A percentile compares a stretch with the other conserved stretches of the same genome.
Conservation (phyloP, 2,329 filamentous ascomycete genomes). For the Exophiala sideris region DNA sequence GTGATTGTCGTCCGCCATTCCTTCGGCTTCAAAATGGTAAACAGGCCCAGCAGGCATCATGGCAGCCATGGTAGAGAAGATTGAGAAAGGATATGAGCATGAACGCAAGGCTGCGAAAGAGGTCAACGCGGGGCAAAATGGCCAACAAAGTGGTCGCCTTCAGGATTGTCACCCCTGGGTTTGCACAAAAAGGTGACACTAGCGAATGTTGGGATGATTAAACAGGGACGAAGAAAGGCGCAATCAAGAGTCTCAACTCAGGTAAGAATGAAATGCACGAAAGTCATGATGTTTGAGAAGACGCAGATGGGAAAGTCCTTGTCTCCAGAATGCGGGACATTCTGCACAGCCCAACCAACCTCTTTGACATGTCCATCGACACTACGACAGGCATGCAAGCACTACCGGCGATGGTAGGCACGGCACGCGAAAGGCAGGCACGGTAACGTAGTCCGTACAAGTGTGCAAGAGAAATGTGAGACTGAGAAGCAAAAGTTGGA, state of each 20-base stretch:
- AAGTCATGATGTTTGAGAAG: constrained; percentile 28
- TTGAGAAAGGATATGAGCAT: constrained; percentile 11
- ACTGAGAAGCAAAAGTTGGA: constrained; percentile 26
- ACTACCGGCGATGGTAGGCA: not conserved
- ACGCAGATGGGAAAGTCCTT: constrained; percentile 18
- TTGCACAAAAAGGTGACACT: constrained; percentile 4
- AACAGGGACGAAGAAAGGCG: constrained; percentile 25
- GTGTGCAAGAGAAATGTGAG: constrained; percentile 15
- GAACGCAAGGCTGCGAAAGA: constrained; percentile 13
- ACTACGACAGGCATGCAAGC: not conserved
- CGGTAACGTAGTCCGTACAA: not conserved
- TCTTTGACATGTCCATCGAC: constrained; percentile 7
- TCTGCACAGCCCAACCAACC: constrained; percentile 12
- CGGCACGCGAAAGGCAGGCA: not conserved
- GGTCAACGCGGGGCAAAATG: constrained; percentile 19
- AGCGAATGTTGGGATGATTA: constrained; percentile 28
- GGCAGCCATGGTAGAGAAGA: constrained; percentile 30
- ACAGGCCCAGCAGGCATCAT: constrained; percentile 42
- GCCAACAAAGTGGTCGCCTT: constrained; percentile 19
- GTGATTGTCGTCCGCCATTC: constrained; percentile 35
- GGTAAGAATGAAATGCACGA: constrained; percentile 24
- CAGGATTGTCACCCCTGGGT: constrained; percentile 1
- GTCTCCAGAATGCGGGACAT: constrained; percentile 19
- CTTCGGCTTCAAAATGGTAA: constrained; percentile 52
- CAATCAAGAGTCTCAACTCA: constrained; percentile 28